A percentile compares a stretch with the other conserved stretches of the same genome.
Evolutionary conservation across 495 filamentous ascomycete species (phyloP).

Genomic region (Talaromyces liani): DNA sequence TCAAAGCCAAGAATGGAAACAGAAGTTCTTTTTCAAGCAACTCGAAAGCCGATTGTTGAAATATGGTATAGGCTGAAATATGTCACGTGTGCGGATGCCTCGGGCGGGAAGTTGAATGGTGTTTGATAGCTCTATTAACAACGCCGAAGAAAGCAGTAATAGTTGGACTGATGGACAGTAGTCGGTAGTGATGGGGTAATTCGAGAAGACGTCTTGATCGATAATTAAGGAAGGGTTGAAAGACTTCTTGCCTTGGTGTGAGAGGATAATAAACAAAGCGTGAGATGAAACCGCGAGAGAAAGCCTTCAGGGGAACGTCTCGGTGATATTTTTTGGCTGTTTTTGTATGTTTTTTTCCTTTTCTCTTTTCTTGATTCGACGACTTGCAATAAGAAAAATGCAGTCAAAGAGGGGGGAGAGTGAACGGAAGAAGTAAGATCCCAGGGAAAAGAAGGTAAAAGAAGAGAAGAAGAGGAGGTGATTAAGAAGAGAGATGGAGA

Average conservation of each 20-base stretch:
- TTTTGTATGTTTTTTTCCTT: neutral
- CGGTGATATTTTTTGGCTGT: neutral
- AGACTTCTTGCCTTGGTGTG: neutral
- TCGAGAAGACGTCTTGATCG: constrained; percentile 10
- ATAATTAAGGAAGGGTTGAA: constrained; percentile 2
- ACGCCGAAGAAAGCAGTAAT: constrained; percentile 12
- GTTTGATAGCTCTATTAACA: neutral
- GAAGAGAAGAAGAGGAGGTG: constrained; percentile 16
- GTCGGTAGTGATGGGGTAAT: neutral
- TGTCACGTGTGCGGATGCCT: neutral
- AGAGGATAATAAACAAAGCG: constrained; percentile 7
- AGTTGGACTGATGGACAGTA: constrained; percentile 13
- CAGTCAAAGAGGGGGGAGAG: constrained; percentile 27
- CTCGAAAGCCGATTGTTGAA: neutral
- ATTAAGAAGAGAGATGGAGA: constrained; percentile 11
- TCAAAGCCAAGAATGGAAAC: neutral
- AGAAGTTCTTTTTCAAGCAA: neutral
- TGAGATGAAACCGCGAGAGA: constrained; percentile 2
- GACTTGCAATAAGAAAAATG: constrained; percentile 17
- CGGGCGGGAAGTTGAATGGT: neutral
- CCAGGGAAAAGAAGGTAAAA: constrained; percentile 14
- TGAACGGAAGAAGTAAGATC: constrained; percentile 12
- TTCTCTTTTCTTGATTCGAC: neutral
- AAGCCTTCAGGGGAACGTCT: neutral
- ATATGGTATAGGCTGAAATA: neutral